Base-by-base conservation (phyloP, 176 grass and related monocot genomes). In the Avena sativa region DNA sequence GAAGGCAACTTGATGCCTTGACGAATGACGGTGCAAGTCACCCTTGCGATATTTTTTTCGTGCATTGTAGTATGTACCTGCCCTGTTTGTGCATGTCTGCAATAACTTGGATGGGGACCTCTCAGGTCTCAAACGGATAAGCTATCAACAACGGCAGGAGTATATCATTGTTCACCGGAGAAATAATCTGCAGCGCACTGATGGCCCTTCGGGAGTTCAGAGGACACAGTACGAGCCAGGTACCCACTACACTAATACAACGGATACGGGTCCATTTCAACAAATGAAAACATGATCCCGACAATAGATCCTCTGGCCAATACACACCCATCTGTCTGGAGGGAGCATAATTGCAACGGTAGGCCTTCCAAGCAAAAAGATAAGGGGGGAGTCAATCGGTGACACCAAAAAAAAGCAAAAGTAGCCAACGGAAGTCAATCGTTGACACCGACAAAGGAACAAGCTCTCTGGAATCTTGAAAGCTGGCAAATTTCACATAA, bases 201-300 rank as follows among this genome's bases (percentile, higher is more conserved):
- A 53, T 80, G 82, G 56, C 82, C 20, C 76, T 65, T 84, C 11
- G n/a, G 16, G 20, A 58, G 1, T 59, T 74, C 3, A 12, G 56
- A 65, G 30, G 81, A 2, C 46, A 79, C 51, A 11, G 4, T 21
- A 70, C 2, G 1, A 38, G 23, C 21, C 19, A 51, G 50, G 40
- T 46, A 61, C 20, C 20, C 23, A 32, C 30, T 38, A 3, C 56
- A 4, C 56, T 25, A 23, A 44, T 44, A 43, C 40, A 62, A 17
- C 9, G 48, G 12, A 10, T 9, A 32, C 2, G 9, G 30, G 32
- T 30, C 6, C 15, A 0, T 8, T 36, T 36, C 55, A 36, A 68
- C 6, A 38, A 65, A 65, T 48, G 46, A 48, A 48, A 48, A 48
- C 46, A 11, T 48, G 46, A 48, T 10, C 11, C 40, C 6, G 40